Evolutionary conservation across 257 asterid genomes (phyloP).

Genomic region (Ilex asprella): DNA sequence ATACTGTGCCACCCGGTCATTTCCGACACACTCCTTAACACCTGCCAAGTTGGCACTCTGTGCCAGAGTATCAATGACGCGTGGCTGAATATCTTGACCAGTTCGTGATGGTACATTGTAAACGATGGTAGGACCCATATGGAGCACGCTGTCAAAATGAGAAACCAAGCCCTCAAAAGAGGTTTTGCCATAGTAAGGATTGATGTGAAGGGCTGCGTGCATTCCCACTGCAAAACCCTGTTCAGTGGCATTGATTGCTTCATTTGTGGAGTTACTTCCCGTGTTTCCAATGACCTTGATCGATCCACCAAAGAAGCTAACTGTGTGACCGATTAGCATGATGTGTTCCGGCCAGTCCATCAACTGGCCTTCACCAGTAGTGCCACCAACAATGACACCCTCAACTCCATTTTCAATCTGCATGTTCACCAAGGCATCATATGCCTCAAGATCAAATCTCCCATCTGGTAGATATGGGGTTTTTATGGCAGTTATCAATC

Average conservation of each 20-base stretch:
- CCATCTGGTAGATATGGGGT: conserved; percentile 90
- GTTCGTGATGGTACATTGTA: conserved; percentile 89
- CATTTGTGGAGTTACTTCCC: conserved; percentile 85
- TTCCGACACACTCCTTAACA: conserved; percentile 76
- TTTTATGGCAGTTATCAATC: conserved; percentile 74
- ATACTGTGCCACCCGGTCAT: conserved; percentile 56
- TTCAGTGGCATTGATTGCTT: conserved; percentile 86
- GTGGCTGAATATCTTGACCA: conserved; percentile 73
- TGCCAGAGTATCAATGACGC: conserved; percentile 35
- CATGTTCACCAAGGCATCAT: conserved; percentile 55
- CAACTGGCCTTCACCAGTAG: conserved; percentile 89
- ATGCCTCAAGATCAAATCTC: conserved; percentile 83
- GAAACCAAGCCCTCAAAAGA: conserved; percentile 66
- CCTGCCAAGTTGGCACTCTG: conserved; percentile 66
- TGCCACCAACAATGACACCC: conserved; percentile 84
- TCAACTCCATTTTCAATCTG: conserved; percentile 75
- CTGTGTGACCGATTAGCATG: conserved; percentile 88
- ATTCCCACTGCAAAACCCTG: conserved; percentile 96
- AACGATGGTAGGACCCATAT: conserved; percentile 84
- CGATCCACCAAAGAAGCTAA: conserved; percentile 78
- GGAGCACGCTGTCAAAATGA: conserved; percentile 68
- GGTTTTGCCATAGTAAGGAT: conserved; percentile 89
- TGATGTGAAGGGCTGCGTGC: conserved; percentile 89
- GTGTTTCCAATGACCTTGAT: conserved; percentile 86
- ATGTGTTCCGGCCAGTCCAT: conserved; percentile 95